Conservation (phyloP, 805 yeast species). For the Kluyveromyces wickerhamii region DNA sequence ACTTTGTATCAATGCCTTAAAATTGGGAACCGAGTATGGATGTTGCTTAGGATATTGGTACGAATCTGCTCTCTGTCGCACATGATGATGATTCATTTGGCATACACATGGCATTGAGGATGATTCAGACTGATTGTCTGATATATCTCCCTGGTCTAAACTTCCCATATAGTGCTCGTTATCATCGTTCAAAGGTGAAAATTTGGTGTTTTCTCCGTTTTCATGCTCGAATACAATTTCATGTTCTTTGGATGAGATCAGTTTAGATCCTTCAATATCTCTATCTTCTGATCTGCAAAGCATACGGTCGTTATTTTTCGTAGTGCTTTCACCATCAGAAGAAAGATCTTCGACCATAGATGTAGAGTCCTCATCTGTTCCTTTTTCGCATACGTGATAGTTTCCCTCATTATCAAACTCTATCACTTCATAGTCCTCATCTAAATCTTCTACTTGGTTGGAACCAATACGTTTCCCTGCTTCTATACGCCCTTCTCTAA, state of each 20-base stretch:
- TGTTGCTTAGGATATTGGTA: slow-evolving; percentile 1
- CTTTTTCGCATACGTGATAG: slow-evolving; percentile 9
- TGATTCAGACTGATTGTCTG: too few species aligned
- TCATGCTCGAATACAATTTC: slow-evolving; percentile 5
- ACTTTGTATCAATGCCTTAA: slow-evolving; percentile 1
- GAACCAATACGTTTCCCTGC: too few species aligned
- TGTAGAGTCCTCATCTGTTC: not conserved
- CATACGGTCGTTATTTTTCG: not conserved
- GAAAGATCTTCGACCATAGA: not conserved
- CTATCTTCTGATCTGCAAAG: not conserved
- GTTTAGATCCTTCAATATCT: not conserved
- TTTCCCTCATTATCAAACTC: slow-evolving; percentile 13
- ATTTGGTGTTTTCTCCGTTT: slow-evolving; percentile 2
- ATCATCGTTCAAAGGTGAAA: not conserved
- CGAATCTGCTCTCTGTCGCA: not conserved
- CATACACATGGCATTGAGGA: too few species aligned
- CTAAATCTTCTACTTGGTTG: not conserved
- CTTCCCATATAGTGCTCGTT: not conserved
- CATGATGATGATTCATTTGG: not conserved
- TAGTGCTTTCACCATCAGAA: not conserved
- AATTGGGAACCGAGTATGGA: slow-evolving; percentile 2
- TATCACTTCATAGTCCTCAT: slow-evolving; percentile 9
- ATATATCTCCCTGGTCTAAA: too few species aligned
- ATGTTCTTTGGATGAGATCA: slow-evolving; percentile 3
- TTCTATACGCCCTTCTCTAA: not conserved